Base-by-base conservation (phyloP, 2,329 filamentous ascomycete species). In the Verticillium nubilum region DNA sequence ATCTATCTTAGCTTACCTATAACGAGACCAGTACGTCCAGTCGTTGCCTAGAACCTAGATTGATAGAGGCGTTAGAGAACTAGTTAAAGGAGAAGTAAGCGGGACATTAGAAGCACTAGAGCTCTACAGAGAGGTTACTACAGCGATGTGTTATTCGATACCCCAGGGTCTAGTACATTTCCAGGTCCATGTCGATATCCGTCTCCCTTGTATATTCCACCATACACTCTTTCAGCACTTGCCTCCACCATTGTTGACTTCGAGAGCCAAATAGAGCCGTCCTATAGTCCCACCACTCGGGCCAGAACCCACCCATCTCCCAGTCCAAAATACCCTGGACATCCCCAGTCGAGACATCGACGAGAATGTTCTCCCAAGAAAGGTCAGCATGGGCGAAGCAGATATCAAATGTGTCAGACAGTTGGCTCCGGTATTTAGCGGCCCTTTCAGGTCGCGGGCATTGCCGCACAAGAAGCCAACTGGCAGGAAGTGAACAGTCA, bases 261-360 rank as follows among this genome's bases (percentile, higher is more conserved):
- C 64, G 62, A 12, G 42, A 31, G 4, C 62, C 64, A 55, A 62
- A 65, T 50, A 66, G 15, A 1, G 64, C 64, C 47, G 63, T 64
- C 58, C 63, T 59, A 47, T 62, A 65, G 28, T 65, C 63, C 63
- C 63, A 66, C 63, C 64, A 66, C 31, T 64, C 64, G 1, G 64
- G 64, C 64, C 64, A 66, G 28, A 63, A 64, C 7, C 65, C 65
- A 6, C 62, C 63, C 60, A 65, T 64, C 42, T 66, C 57, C 57
- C 52, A 58, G 57, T 58, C 57, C 17, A 58, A n/a, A 29, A 58
- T 54, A 13, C 57, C 57, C 2, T 29, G 42, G 50, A 58, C 23
- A 7, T 29, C 19, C 2, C 57, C 57, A 19, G 52, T 54, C 3
- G 29, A 23, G 25, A 23, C 12, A 27, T 58, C 57, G 6, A 58